Percentiles rank a stretch among this genome's conserved stretches.
These are phyloP conservation scores for Giardia muris DNA, from an alignment of 208 protist species.

Conservation along the genomic window DNA sequence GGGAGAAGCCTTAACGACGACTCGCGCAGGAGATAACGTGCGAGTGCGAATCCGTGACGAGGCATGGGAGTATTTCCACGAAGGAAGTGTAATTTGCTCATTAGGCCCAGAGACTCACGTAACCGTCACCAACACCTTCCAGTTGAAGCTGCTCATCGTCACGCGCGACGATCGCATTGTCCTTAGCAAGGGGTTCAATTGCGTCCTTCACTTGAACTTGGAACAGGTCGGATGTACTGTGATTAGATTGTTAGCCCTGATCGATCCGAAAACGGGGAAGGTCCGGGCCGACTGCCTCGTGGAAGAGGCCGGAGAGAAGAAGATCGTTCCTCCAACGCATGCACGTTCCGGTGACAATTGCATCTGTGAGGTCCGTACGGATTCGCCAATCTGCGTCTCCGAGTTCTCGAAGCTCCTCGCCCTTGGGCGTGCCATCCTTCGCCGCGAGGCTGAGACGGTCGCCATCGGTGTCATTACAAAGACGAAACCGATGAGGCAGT, in stretches of 20 bases:
- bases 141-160: neutral
- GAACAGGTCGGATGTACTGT: neutral
- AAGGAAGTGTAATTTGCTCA: conserved; percentile 10
- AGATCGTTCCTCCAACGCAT: neutral
- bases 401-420: neutral
- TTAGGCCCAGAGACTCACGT: neutral
- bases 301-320: neutral
- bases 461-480: neutral
- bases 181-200: neutral
- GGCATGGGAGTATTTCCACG: neutral
- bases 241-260: neutral
- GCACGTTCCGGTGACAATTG: neutral
- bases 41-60: neutral
- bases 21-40: conserved; percentile 8
- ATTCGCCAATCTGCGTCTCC: neutral
- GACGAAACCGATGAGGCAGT: no score
- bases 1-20: neutral
- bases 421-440: neutral
- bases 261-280: neutral
- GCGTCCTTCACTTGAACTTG: neutral
- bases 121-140: neutral
- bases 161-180: neutral
- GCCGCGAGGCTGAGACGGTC: neutral
- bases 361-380: neutral
- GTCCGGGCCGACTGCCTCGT: neutral